Base-by-base conservation (phyloP, 495 filamentous ascomycete genomes). In the Annulohypoxylon moriforme region DNA sequence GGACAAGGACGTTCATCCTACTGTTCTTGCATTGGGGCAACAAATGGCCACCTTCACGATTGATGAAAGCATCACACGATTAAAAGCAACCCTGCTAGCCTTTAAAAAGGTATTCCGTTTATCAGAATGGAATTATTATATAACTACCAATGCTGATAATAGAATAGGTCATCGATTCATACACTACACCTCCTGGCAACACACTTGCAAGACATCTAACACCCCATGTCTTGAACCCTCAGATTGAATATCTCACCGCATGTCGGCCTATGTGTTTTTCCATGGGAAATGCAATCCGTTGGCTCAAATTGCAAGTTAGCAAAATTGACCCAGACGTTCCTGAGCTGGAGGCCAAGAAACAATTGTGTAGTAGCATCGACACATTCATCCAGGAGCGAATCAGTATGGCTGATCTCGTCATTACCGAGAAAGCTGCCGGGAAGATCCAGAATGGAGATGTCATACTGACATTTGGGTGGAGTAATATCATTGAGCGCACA, bases 261-360 rank as follows among this genome's bases (percentile, higher is more conserved):
- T 97, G 94, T 76, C 91, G 96, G 5, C 94, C 96, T 10, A 91
- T 98, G 80, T 94, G 92, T 56, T 93, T 96, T 78, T 92, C 91
- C 44, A 95, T 97, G 89, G 94, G 96, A 62, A 98, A 98, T 80
- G 93, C 94, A 18, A 97, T 99, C 78, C 88, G 96, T 38, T 93
- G 94, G 82, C 85, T 99, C 18, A 99, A 99, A 82, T 85, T 96
- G 29, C 87, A 91, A 75, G 94, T 99, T 79, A 89, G 91, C 59
- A 91, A 89, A 52, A 89, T 97, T 66, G 94, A 97, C 76, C 93
- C 94, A 10, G 89, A 92, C 65, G 87, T 89, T 6, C 88, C 92
- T 13, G 94, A 99, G 70, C 78, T 86, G 3, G 85, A 89, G 16
- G 93, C 95, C 5, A 98, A 97, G 82, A 81, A 86, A 20, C 80